Base-by-base conservation (phyloP, 192 early-diverging fungal genomes). In the Rhizophlyctis rosea region DNA sequence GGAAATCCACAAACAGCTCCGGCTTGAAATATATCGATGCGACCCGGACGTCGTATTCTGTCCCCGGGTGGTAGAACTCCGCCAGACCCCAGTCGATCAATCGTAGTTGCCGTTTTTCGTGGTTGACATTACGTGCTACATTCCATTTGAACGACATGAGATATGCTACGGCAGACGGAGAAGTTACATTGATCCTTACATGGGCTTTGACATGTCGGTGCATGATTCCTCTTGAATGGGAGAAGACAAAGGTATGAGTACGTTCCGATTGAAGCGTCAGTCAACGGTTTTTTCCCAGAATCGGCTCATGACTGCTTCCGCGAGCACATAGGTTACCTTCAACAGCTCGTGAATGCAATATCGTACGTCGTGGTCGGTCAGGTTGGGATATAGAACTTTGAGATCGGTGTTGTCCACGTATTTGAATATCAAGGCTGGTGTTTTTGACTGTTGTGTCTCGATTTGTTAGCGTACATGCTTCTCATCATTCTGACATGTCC, bases 21-120 rank as follows among this genome's bases (percentile, higher is more conserved):
- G 97, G 97, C 72, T 99, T 99, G 76, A 97, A 99, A 78, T 98
- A 99, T 66, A 95, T 80, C 51, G 94, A 97, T 25, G 97, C 97
- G 4, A 99, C 97, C 39, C 97, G 85, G 32, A 99, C 97, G 69
- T 98, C 98, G 80, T 97, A 98, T 58, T 92, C 90, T 36, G 88
- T 93, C 36, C 91, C 93, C 18, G 95, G 94, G 56, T 98, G 93
- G 75, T 99, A 99, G 65, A 99, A 99, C 75, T 99, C 97, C 36
- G 97, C 95, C 62, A 99, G 75, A 25, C 97, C 97, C 94, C 97
- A 99, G 79, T 99, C 97, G 68, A 98, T 96, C 70, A 98, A 81
- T 35, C 95, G 83, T 54, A 98, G 78, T 83, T 94, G 79, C 61
- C 92, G 87, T 71, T 91, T 90, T 71, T 91, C 90, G 65, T 99